A percentile compares a stretch with the other conserved stretches of the same genome.
Conservation (phyloP, 1,284 basidiomycete genomes). For the Trametes hirsuta region DNA sequence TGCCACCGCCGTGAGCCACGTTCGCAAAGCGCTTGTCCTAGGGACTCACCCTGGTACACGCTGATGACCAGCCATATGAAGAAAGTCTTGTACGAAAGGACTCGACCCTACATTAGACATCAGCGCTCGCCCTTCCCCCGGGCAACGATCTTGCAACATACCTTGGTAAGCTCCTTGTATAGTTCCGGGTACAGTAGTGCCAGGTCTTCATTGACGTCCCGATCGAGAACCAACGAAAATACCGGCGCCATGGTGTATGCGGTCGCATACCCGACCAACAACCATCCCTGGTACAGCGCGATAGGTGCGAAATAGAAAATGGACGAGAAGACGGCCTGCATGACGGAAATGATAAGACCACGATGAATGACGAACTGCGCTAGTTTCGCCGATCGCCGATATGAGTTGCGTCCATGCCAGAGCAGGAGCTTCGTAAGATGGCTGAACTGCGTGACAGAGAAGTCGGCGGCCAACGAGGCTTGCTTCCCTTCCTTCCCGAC, state of each 20-base stretch:
- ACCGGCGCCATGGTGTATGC: conserved; percentile 99
- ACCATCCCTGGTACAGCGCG: conserved; percentile 97
- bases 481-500: conserved; percentile 99
- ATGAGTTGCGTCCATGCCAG: conserved; percentile 98
- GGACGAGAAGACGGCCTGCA: conserved; percentile 95
- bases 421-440: conserved; percentile 93
- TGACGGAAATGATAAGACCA: conserved; percentile 96
- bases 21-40: background rate
- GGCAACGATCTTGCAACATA: conserved; percentile 33
- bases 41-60: conserved; percentile 85
- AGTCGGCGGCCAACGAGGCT: conserved; percentile 97
- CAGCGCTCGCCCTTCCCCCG: conserved; percentile 8
- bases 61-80: conserved; percentile 98
- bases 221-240: conserved; percentile 94
- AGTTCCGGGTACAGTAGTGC: conserved; percentile 96
- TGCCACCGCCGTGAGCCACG: conserved; percentile 33
- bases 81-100: conserved; percentile 95
- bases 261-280: conserved; percentile 98
- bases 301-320: conserved; percentile 99
- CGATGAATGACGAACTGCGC: conserved; percentile 99
- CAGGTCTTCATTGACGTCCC: conserved; percentile 95
- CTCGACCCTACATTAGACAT: conserved; percentile 68
- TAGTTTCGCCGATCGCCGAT: conserved; percentile 96
- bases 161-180: conserved; percentile 97
- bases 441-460: conserved; percentile 96